Percentiles rank a stretch among this genome's conserved stretches.
Evolutionary conservation across 495 filamentous ascomycete species (phyloP).

Genomic region (Penicillium robsamsonii): DNA sequence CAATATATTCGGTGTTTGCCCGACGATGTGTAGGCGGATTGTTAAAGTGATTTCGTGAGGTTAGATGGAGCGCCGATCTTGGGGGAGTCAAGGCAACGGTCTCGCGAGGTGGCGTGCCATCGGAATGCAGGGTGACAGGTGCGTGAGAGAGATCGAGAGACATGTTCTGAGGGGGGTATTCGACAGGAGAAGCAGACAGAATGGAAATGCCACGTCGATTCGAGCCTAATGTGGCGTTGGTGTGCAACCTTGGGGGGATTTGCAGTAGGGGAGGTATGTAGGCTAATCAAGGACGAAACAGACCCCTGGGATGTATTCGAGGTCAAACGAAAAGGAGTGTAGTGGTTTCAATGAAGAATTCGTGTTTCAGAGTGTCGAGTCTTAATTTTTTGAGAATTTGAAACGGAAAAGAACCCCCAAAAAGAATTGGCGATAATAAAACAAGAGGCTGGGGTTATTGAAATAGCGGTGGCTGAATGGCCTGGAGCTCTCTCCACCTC

Average conservation of each 20-base stretch:
- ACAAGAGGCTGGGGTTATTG: constrained; percentile 27
- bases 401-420: background rate
- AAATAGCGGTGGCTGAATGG: constrained; percentile 33
- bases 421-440: constrained; percentile 12
- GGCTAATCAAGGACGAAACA: background rate
- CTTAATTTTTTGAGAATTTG: background rate
- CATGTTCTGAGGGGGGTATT: constrained; percentile 13
- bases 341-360: constrained; percentile 4
- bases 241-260: constrained; percentile 19
- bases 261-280: constrained; percentile 13
- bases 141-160: constrained; percentile 19
- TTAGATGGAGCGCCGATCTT: constrained; percentile 17
- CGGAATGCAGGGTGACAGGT: constrained; percentile 30
- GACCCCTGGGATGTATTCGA: background rate
- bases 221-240: constrained; percentile 26
- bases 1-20: constrained; percentile 43
- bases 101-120: constrained; percentile 25
- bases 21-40: constrained; percentile 39
- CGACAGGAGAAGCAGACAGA: constrained; percentile 13
- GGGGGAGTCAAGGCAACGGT: constrained; percentile 28
- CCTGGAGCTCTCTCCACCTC: constrained; percentile 13
- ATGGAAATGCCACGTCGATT: constrained; percentile 41
- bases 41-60: constrained; percentile 20
- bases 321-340: background rate
- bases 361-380: constrained; percentile 4